Evolutionary conservation across 345 rosid genomes (phyloP), one percentile per base, ranked within the genome.

Genomic region (Litchi chinensis): DNA sequence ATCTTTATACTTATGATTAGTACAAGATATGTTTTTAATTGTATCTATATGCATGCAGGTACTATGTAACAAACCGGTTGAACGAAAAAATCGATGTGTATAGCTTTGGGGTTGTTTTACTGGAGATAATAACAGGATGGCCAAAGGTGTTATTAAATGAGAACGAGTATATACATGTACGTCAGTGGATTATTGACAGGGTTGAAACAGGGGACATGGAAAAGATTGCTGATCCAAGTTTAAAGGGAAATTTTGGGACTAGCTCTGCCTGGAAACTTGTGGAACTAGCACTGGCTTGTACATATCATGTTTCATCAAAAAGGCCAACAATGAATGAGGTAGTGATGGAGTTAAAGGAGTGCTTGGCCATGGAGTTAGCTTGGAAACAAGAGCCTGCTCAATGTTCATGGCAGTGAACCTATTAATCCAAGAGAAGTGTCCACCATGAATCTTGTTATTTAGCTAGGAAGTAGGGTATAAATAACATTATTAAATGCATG

Each of bases 11-110:
- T 52, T 52, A 4, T 15, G 57, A 52, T 52, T 52, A 15, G 57
- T 52, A 50, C 37, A 50, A 19, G n/a, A n/a, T n/a, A 50, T 4
- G 56, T 50, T 50, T 3, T 50, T 50, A 62, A 24, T 60, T 60
- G 5, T 18, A 46, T 46, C 10, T 7, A 46, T 52, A 52, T 2
- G 16, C 6, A 52, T 52, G 48, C 52, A 86, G 83, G 83, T 70
- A 78, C 19, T 63, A 57, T 1, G 19, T 32, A 10, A 79, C 79
- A 6, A 66, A 76, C 52, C 24, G 75, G 60, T 10, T 79, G 3
- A 79, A 8, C 0, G 80, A 70, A 22, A 81, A 86, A 44, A 86
- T 78, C 26, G 86, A 86, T 41, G 81, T 81, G 5, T 79, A 79
- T 39, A 86, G 86, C 21, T 86, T 83, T 6, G 77, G 86, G 6